Evolutionary conservation across 1,284 basidiomycete genomes (phyloP), one percentile per base, ranked within the genome.

Genomic region (Tilletia caries): DNA sequence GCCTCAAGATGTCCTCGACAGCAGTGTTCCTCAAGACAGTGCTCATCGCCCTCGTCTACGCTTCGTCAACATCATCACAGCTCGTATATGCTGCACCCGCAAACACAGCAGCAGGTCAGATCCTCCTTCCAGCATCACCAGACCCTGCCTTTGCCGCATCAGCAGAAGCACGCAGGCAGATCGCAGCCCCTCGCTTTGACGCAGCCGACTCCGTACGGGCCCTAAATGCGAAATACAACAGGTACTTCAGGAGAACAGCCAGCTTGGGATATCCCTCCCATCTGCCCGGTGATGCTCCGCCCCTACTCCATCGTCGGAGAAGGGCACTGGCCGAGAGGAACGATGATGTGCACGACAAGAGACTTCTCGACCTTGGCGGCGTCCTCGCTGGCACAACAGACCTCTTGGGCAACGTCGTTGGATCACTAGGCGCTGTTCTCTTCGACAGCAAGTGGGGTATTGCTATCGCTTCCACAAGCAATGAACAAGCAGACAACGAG

Each of bases 401-500:
- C 50, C 60, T 58, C 20, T 66, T 76, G 52, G 64, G 71, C 48
- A 43, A 70, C 8, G 69, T 67, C 32, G 70, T 73, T 46, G 43
- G 71, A 12, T 34, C 70, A 67, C 68, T 73, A 37, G 73, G 73
- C 66, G 72, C 73, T 60, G 74, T 73, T 69, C 70, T 77, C 71
- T 73, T 70, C 68, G 74, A 72, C 70, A 73, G 72, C 44, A 67
- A 70, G 60, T 68, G 52, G 52, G 67, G 67, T 23, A 29, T 68
- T 6, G 50, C 50, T 46, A 41, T 64, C 3, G 67, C 67, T 6
- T 48, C 44, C 18, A 68, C 67, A 44, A 48, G 46, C 58, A 75
- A 78, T 70, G 71, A 75, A 43, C 67, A 71, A 43, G 71, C 71
- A 2, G 75, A 78, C 69, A 79, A 76, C 68, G 77, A 79, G 67